Evolutionary conservation across 371 early-diverging fungal genomes (phyloP), one percentile per base, ranked within the genome.

Genomic region (Basidiobolus meristosporus): DNA sequence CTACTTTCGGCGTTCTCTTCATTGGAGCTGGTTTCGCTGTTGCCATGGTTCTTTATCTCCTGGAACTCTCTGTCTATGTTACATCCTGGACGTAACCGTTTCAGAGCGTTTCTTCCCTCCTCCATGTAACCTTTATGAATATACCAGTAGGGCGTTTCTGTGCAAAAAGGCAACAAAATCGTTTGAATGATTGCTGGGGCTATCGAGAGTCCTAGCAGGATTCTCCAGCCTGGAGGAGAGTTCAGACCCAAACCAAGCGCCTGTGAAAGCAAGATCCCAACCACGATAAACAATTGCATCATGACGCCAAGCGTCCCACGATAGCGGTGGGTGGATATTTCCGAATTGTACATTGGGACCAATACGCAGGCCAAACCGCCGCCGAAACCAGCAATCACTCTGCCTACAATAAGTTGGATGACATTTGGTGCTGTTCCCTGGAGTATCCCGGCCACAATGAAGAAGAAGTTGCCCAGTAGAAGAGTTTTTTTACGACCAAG

Each of bases 331-430:
- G 88, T 81, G 1, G 87, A 54, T 26, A 89, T 70, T 51, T 88
- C 85, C n/a, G 73, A 69, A 28, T 90, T 66, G 45, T 90, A 92
- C 17, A 73, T 68, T 2, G 85, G 71, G 4, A 84, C 76, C 9
- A 71, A 72, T 22, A 72, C 78, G 31, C 84, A 77, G 39, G 76
- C 72, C 7, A 81, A 60, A 15, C 92, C 93, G 30, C 77, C 65
- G 5, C 74, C 90, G 37, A 83, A 50, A 38, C 97, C 97, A 36
- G 73, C 63, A 29, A 88, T 46, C 45, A 91, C 61, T 39, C 96
- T 73, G 0, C 87, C 92, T 36, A 82, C 29, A 38, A 69, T 70
- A 40, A 89, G 73, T 46, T 73, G 72, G n/a, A 54, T 68, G 38
- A 61, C 53, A 3, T 64, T 60, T 7, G 65, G 66, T 7, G 77